These are phyloP conservation scores for Lachnellula arida DNA, from an alignment of 2,329 filamentous ascomycete species.

Conservation along the genomic window DNA sequence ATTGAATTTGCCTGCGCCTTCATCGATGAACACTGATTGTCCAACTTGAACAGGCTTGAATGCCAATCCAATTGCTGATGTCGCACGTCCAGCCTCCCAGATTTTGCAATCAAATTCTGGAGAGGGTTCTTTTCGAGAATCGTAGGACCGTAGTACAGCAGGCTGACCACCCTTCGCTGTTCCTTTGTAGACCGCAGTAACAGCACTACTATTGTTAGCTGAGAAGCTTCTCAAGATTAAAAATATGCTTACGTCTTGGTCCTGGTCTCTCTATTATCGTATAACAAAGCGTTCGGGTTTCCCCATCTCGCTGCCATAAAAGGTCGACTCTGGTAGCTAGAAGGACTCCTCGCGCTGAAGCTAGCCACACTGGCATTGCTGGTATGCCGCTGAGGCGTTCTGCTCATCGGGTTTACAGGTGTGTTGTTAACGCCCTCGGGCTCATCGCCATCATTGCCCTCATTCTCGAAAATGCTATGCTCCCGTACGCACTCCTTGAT, in stretches of 20 bases:
- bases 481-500: slow-evolving; percentile 85
- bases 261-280: slow-evolving; percentile 78
- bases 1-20: slow-evolving; percentile 88
- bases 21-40: slow-evolving; percentile 90
- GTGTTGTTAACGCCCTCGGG: slow-evolving; percentile 13
- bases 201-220: slow-evolving; percentile 56
- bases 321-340: slow-evolving; percentile 51
- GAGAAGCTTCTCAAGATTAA: not conserved
- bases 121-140: slow-evolving; percentile 85
- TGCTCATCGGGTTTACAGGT: slow-evolving; percentile 42
- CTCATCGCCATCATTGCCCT: slow-evolving; percentile 67
- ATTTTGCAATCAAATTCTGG: slow-evolving; percentile 93
- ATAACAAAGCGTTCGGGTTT: slow-evolving; percentile 80
- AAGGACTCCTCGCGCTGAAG: slow-evolving; percentile 64
- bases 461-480: slow-evolving; percentile 72
- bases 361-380: slow-evolving; percentile 83
- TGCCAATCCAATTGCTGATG: slow-evolving; percentile 80
- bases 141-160: slow-evolving; percentile 83
- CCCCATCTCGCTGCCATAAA: slow-evolving; percentile 57
- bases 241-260: slow-evolving; percentile 75
- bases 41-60: slow-evolving; percentile 96
- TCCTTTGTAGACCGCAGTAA: slow-evolving; percentile 88
- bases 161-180: slow-evolving; percentile 64
- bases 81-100: slow-evolving; percentile 96
- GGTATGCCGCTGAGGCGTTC: slow-evolving; percentile 49